These are phyloP conservation scores for Fusarium anthophilum DNA, from an alignment of 2,329 filamentous ascomycete genomes.

Conservation along the genomic window DNA sequence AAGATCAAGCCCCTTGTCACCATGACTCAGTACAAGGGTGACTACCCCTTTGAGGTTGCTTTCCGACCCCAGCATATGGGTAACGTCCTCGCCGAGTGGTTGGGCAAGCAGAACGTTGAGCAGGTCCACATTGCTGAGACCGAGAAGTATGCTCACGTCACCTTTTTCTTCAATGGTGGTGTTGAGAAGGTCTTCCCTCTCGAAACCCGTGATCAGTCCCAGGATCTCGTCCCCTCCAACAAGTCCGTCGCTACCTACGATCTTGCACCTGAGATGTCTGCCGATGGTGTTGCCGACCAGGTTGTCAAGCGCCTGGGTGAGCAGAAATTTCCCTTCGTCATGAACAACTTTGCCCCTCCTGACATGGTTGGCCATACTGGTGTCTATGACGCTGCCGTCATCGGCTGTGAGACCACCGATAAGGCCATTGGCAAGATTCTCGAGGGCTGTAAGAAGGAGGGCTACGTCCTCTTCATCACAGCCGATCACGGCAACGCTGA, in stretches of 20 bases:
- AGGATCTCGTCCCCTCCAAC: conserved; percentile 85
- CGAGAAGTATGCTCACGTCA: conserved; percentile 99
- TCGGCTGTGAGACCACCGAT: conserved; percentile 87
- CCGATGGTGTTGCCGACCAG: conserved; percentile 87
- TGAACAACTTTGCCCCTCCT: conserved; percentile 99
- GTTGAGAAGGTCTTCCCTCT: conserved; percentile 95
- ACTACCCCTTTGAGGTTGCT: conserved; percentile 91
- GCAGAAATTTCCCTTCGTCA: conserved; percentile 92
- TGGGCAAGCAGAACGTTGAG: conserved; percentile 86
- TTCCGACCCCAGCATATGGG: conserved; percentile 96
- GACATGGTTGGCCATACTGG: conserved; percentile 99
- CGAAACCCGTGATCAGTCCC: conserved; percentile 86
- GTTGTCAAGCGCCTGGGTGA: conserved; percentile 87
- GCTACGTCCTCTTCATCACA: conserved; percentile 94
- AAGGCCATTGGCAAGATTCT: conserved; percentile 93
- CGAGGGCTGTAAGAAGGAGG: conserved; percentile 91
- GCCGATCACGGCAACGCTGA: conserved; percentile 98
- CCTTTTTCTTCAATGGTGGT: conserved; percentile 99
- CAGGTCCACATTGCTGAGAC: conserved; percentile 98
- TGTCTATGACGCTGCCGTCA: conserved; percentile 92
- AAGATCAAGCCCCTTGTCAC: conserved; percentile 86
- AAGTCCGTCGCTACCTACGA: conserved; percentile 94
- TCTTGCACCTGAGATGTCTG: conserved; percentile 94
- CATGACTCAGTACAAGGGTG: conserved; percentile 98
- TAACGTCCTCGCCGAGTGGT: conserved; percentile 97